phyloP scores from a whole-genome alignment of 148 eudicot species.

The Cornus suecica region DNA sequence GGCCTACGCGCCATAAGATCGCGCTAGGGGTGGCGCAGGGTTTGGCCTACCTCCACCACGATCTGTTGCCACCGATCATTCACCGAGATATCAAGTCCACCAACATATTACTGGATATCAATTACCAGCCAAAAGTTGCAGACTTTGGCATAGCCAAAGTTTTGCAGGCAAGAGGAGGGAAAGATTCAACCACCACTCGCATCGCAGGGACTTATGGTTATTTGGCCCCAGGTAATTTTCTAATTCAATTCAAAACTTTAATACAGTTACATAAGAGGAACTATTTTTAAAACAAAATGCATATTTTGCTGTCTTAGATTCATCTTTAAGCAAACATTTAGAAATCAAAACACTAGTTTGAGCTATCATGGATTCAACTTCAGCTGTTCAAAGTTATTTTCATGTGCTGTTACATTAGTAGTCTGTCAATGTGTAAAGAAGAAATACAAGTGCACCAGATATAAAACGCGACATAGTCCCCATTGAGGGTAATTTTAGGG shows the following conservation, averaged over 20 bases:
- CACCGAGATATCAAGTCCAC: slow-evolving; percentile 96
- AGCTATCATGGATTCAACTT: not conserved
- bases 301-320: not conserved
- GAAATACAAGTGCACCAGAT: too few relatives aligned
- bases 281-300: too few relatives aligned
- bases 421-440: too few relatives aligned
- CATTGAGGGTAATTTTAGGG: too few relatives aligned
- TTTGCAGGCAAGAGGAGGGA: slow-evolving; percentile 64
- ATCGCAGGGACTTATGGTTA: slow-evolving; percentile 96
- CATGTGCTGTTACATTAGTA: not conserved
- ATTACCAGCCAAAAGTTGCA: slow-evolving; percentile 84
- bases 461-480: too few relatives aligned
- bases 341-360: not conserved
- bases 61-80: slow-evolving; percentile 72
- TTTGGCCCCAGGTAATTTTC: slow-evolving; percentile 80
- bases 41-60: slow-evolving; percentile 89
- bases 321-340: too few relatives aligned
- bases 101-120: slow-evolving; percentile 76
- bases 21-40: slow-evolving; percentile 89
- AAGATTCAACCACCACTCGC: slow-evolving; percentile 58
- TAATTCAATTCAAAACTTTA: not conserved
- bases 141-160: slow-evolving; percentile 98
- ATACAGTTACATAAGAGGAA: not conserved
- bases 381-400: not conserved
- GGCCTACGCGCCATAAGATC: slow-evolving; percentile 84